Evolutionary conservation across 768 basidiomycete genomes (phyloP).

Genomic region (Hypholoma sublateritium): DNA sequence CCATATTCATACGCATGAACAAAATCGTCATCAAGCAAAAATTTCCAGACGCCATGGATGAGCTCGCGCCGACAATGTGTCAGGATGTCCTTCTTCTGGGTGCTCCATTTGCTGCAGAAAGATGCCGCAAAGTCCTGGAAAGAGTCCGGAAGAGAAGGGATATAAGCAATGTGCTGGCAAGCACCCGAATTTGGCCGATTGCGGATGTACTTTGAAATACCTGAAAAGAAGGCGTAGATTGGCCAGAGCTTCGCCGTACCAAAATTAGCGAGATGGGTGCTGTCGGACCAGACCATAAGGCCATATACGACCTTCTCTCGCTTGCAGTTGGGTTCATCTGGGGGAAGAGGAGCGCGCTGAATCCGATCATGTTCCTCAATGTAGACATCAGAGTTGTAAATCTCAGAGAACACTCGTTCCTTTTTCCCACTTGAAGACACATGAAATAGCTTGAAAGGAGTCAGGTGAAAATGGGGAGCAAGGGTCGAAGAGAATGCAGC

Average conservation of each 20-base stretch:
- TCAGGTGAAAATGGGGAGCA: constrained; percentile 20
- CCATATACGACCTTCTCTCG: constrained; percentile 24
- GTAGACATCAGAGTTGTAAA: constrained; percentile 29
- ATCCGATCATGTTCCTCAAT: constrained; percentile 24
- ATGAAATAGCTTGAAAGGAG: constrained; percentile 23
- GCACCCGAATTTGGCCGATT: constrained; percentile 27
- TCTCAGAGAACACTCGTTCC: constrained; percentile 21
- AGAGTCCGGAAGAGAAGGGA: constrained; percentile 33
- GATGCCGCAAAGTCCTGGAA: constrained; percentile 22
- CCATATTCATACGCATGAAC: constrained; percentile 29
- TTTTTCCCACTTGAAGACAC: neutral
- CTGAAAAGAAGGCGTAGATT: constrained; percentile 37
- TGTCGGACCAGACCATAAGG: constrained; percentile 27
- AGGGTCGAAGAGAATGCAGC: constrained; percentile 15
- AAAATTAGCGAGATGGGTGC: constrained; percentile 28
- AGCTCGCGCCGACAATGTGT: constrained; percentile 22
- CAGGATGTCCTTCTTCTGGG: constrained; percentile 16
- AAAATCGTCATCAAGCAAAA: constrained; percentile 16
- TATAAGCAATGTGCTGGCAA: constrained; percentile 41
- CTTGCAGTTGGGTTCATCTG: constrained; percentile 6
- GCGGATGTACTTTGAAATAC: constrained; percentile 39
- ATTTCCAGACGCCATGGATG: constrained; percentile 16
- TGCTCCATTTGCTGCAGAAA: constrained; percentile 12
- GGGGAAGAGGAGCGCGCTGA: constrained; percentile 1
- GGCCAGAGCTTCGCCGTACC: constrained; percentile 36